Evolutionary conservation across 1,284 basidiomycete species (phyloP).

Genomic region (Ustilago esculenta): DNA sequence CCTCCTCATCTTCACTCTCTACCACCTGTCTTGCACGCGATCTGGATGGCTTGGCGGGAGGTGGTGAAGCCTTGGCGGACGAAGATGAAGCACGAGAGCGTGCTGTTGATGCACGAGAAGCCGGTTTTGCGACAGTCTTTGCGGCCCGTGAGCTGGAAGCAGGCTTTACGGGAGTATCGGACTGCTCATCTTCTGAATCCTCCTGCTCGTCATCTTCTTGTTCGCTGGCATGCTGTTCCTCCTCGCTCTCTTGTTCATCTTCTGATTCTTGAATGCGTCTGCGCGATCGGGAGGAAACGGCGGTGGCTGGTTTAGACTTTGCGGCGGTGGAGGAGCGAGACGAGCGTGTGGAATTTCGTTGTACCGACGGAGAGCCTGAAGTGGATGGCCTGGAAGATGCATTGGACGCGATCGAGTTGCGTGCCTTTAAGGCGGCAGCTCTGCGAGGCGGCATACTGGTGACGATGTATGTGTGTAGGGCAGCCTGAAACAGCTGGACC

Average conservation of each 20-base stretch:
- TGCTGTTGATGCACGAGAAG: conserved; percentile 17
- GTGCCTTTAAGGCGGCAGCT: conserved; percentile 39
- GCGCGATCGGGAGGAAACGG: conserved; percentile 23
- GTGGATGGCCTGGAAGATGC: conserved; percentile 12
- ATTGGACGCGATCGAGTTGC: conserved; percentile 40
- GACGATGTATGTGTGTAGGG: background rate
- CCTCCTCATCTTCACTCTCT: conserved; percentile 33
- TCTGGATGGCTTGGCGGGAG: conserved; percentile 20
- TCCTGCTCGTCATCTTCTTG: conserved; percentile 17
- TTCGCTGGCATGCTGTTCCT: conserved; percentile 14
- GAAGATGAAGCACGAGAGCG: conserved; percentile 10
- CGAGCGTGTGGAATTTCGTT: conserved; percentile 10
- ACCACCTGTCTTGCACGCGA: conserved; percentile 25
- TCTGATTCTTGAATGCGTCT: conserved; percentile 39
- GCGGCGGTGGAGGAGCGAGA: conserved; percentile 18
- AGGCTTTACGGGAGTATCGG: conserved; percentile 32
- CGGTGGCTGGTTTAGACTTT: conserved; percentile 12
- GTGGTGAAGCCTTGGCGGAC: conserved; percentile 9
- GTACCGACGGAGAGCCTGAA: conserved; percentile 18
- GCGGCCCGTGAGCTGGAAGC: conserved; percentile 19
- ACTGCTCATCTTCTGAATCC: conserved; percentile 21
- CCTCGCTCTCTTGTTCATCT: conserved; percentile 24
- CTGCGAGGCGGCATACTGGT: conserved; percentile 31
- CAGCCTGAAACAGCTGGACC: too few relatives aligned
- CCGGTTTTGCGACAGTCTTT: conserved; percentile 10